Base-by-base conservation (phyloP, 1,284 basidiomycete species). In the Coniophora puteana region DNA sequence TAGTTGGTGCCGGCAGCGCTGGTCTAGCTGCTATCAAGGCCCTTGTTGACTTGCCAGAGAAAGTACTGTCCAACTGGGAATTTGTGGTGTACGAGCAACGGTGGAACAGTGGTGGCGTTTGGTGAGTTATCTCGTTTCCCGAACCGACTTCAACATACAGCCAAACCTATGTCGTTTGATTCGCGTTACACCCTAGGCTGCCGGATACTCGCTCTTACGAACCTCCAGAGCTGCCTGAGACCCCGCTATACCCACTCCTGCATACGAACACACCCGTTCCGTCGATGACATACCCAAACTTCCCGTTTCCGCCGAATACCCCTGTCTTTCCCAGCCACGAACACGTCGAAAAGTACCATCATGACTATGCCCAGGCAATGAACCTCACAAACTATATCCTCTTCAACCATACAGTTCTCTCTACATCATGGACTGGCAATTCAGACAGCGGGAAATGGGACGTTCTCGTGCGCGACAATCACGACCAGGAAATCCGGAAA, bases 201-300 rank as follows among this genome's bases (percentile, higher is more conserved):
- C 67, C 71, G 6, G 74, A 79, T 43, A 57, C 62, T 14, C 47
- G 59, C 4, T 58, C 66, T 8, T 60, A 66, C 3, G 48, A 55
- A 13, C 71, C 73, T 11, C 75, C 75, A 18, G 50, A 55, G 2
- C 59, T 80, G 3, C 76, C 78, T 4, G 68, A 75, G 53, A 75
- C 74, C 0, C 74, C 76, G 1, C 47, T 78, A 8, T 80, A 80
- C 45, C 75, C 75, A 4, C 62, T 59, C 7, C 63, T 80, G n/a
- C 68, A 54, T 46, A 76, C 75, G 14, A 80, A 78, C 51, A 75
- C 71, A 1, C 76, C 78, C 10, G 65, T 72, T 14, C 74, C 69
- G 3, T 59, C 57, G 14, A 72, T 80, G 75, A 71, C 75, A 6
- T 76, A 70, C 51, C 75, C 73, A 14, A 61, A 64, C 14, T 71